Evolutionary conservation across 2,329 filamentous ascomycete genomes (phyloP), one percentile per base, ranked within the genome.

Genomic region (Botrytis sinoallii): DNA sequence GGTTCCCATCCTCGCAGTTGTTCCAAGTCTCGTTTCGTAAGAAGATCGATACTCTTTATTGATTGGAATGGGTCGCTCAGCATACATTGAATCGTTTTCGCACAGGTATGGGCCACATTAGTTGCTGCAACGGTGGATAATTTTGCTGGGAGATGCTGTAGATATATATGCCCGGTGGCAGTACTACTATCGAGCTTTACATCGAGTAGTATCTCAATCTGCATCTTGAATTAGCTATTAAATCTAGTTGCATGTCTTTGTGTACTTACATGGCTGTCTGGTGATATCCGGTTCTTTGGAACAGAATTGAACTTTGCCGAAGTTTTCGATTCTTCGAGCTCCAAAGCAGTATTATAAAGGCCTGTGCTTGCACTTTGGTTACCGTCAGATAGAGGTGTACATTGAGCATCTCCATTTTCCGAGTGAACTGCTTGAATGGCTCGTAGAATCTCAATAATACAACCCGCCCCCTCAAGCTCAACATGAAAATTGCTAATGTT

Each of bases 161-260:
- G 84, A 83, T 22, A 84, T 7, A 25, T 25, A 20, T 64, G 42
- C 4, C 59, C 57, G 4, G 42, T 64, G 16, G 57, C 7, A 29
- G 46, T 48, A 29, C 57, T 35, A 48, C 57, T 29, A 22, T 71
- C 57, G 12, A 64, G 63, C 48, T 38, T 71, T 46, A 71, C 38
- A 40, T 71, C 57, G 9, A 71, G 69, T 32, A 71, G 29, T 64
- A 71, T 71, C 32, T 71, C 57, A 48, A 71, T 71, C 69, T 71
- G 25, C 81, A 76, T 87, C 85, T 72, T 84, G 80, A 25, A 32
- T 71, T 29, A 71, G 69, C 83, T 83, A 29, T 40, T 22, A 14
- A 42, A 61, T 61, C 20, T 22, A 61, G 12, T 14, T 14, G 12
- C 22, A 16, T 44, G 7, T 9, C 8, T 70, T 60, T 44, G 12